These are phyloP conservation scores for Apostasia ramifera DNA, from an alignment of 106 monocot species.

Conservation along the genomic window DNA sequence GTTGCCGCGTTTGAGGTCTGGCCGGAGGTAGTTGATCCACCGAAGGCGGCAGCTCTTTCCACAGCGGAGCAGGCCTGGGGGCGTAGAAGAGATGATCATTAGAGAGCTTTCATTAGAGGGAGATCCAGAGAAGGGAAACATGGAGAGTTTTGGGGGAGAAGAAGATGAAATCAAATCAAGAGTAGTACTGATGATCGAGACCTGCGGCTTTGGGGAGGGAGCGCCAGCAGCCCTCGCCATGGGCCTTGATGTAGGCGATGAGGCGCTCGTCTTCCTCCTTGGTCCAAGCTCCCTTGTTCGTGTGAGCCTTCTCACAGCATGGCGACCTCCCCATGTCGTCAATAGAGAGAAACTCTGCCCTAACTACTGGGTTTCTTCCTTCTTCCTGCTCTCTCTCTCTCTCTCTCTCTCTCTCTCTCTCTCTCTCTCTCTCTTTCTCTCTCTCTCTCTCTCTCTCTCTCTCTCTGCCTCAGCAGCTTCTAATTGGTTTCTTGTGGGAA, in stretches of 20 bases:
- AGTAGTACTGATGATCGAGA: not conserved
- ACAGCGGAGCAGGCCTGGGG: conserved; percentile 61
- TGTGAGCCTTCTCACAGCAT: conserved; percentile 93
- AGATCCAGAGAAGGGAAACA: not conserved
- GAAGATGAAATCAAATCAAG: not conserved
- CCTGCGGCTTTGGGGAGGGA: conserved; percentile 91
- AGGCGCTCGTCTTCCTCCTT: conserved; percentile 86
- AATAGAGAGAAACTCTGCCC: conserved; percentile 3
- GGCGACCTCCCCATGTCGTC: conserved; percentile 76
- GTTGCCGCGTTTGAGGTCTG: conserved; percentile 89
- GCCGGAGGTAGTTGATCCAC: conserved; percentile 96
- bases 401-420: no score
- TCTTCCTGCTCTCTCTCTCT: no score
- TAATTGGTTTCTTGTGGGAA: no score
- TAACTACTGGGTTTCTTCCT: no score
- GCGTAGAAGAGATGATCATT: not conserved
- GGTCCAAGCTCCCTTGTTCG: conserved; percentile 97
- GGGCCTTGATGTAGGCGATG: conserved; percentile 72
- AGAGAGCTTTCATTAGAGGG: no score
- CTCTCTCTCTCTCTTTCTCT: no score
- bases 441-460: no score
- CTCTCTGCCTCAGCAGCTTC: no score
- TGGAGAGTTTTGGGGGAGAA: not conserved
- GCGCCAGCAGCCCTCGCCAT: conserved; percentile 88
- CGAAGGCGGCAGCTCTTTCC: conserved; percentile 92